phyloP scores from a whole-genome alignment of 2,329 filamentous ascomycete genomes.

The Microdochium paspali region DNA sequence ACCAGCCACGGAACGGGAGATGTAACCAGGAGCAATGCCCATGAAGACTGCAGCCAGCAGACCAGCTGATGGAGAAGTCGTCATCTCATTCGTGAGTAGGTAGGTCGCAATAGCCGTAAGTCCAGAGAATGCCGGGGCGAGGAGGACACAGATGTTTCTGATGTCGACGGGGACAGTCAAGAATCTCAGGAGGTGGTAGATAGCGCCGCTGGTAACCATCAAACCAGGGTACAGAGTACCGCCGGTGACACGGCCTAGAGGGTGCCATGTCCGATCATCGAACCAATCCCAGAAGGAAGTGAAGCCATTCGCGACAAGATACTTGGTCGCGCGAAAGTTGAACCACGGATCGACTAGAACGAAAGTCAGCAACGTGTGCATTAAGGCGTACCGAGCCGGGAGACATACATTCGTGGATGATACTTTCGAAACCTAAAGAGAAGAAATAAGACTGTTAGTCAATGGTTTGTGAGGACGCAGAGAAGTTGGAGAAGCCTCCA shows the following conservation, averaged over 20 bases:
- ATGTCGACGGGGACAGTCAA: conserved; percentile 93
- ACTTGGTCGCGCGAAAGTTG: conserved; percentile 98
- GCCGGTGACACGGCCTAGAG: conserved; percentile 93
- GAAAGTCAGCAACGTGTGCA: too few relatives aligned
- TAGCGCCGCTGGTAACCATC: conserved; percentile 97
- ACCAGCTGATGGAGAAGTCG: conserved; percentile 85
- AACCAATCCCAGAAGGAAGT: conserved; percentile 99
- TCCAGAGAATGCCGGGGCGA: conserved; percentile 89
- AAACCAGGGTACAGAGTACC: conserved; percentile 97
- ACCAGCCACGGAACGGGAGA: conserved; percentile 92
- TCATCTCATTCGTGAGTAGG: conserved; percentile 95
- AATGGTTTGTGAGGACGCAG: not conserved
- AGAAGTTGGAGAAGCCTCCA: not conserved
- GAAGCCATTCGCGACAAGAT: conserved; percentile 93
- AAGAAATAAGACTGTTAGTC: conserved; percentile 18
- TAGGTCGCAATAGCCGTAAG: conserved; percentile 90
- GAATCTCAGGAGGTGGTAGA: conserved; percentile 87
- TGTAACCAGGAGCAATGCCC: conserved; percentile 96
- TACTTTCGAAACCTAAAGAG: conserved; percentile 80
- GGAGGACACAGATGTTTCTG: conserved; percentile 94
- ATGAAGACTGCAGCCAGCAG: conserved; percentile 92
- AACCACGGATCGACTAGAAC: conserved; percentile 94
- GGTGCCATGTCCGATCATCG: conserved; percentile 99
- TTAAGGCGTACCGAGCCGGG: conserved; percentile 3
- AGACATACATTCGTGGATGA: conserved; percentile 95